A percentile compares a stretch with the other conserved stretches of the same genome.
These are phyloP conservation scores for Cladobotryum protrusum DNA, from an alignment of 2,329 filamentous ascomycete species.

Conservation along the genomic window DNA sequence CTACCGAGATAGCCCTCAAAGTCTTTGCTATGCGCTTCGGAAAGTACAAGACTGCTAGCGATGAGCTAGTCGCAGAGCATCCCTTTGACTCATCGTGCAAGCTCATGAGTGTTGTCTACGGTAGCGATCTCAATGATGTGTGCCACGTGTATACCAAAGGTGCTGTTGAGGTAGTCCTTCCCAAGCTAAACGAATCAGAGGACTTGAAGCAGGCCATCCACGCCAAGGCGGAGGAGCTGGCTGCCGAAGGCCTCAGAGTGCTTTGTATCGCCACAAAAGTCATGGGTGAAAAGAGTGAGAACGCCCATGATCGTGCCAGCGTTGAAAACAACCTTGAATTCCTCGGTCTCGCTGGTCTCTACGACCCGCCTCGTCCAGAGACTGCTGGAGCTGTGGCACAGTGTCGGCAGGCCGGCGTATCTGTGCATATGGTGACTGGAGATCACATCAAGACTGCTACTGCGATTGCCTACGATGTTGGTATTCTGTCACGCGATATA, in stretches of 20 bases:
- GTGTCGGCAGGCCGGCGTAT: slow-evolving; percentile 56
- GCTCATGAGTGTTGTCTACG: slow-evolving; percentile 66
- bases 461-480: slow-evolving; percentile 59
- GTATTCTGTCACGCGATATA: slow-evolving; percentile 43
- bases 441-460: slow-evolving; percentile 63
- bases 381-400: slow-evolving; percentile 54
- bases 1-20: slow-evolving; percentile 68
- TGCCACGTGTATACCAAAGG: slow-evolving; percentile 51
- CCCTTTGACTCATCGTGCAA: slow-evolving; percentile 70
- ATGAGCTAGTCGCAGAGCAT: slow-evolving; percentile 55
- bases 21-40: slow-evolving; percentile 66
- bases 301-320: slow-evolving; percentile 41
- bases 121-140: slow-evolving; percentile 26
- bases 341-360: slow-evolving; percentile 65
- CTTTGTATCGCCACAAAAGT: slow-evolving; percentile 56
- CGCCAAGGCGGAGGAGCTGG: slow-evolving; percentile 49
- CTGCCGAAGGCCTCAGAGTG: slow-evolving; percentile 59
- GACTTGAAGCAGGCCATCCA: slow-evolving; percentile 41
- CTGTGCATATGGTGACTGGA: slow-evolving; percentile 64
- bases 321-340: slow-evolving; percentile 56
- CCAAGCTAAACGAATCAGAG: slow-evolving; percentile 43
- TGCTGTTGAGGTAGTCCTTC: slow-evolving; percentile 51
- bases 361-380: slow-evolving; percentile 65
- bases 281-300: slow-evolving; percentile 30
- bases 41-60: slow-evolving; percentile 39